A percentile compares a stretch with the other conserved stretches of the same genome.
phyloP scores from a whole-genome alignment of 139 green algal genomes.

The Trebouxia sp. region DNA sequence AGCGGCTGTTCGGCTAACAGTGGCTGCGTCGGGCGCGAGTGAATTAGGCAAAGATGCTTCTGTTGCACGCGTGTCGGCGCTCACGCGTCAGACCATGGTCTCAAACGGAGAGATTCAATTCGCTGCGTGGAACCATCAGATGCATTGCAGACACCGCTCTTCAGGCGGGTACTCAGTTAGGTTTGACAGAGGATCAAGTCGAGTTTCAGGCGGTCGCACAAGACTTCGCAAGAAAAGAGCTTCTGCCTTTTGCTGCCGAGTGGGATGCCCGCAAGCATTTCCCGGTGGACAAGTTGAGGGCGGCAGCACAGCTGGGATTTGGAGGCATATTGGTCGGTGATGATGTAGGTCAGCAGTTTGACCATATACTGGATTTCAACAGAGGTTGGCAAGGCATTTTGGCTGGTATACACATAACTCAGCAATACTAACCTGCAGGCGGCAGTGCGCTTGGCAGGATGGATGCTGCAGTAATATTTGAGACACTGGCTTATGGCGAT shows the following conservation, averaged over 20 bases:
- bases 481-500: conserved; percentile 76
- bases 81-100: no score
- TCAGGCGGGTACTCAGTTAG: no score
- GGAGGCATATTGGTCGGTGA: conserved; percentile 63
- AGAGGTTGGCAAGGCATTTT: background rate
- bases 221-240: conserved; percentile 57
- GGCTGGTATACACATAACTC: background rate
- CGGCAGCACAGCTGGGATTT: conserved; percentile 74
- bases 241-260: conserved; percentile 52
- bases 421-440: background rate
- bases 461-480: conserved; percentile 80
- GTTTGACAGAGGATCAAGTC: conserved; percentile 41
- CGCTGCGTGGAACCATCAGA: background rate
- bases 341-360: conserved; percentile 37
- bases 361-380: conserved; percentile 36
- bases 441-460: conserved; percentile 40
- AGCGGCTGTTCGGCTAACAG: no score
- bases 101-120: no score
- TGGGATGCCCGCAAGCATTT: conserved; percentile 77
- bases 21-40: no score
- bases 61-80: no score
- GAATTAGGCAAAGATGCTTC: no score
- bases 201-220: conserved; percentile 55
- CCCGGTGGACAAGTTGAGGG: conserved; percentile 55
- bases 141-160: no score